These are phyloP conservation scores for Pinus albicaulis DNA, from an alignment of 75 land plant species.

Conservation along the genomic window DNA sequence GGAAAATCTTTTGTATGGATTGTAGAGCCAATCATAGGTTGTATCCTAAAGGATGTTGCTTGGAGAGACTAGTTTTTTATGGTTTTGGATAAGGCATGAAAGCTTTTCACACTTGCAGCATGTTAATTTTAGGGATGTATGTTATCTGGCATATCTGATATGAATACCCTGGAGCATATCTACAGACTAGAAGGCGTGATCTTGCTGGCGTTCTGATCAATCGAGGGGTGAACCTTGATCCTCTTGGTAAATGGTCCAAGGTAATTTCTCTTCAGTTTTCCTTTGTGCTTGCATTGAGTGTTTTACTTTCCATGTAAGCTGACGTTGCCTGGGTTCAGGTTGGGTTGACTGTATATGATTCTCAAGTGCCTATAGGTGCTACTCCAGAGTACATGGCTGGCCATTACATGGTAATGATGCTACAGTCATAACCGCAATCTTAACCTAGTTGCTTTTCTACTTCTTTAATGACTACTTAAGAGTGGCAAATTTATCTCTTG, in stretches of 20 bases:
- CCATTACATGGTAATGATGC: conserved; percentile 75
- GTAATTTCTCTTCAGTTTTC: conserved; percentile 27
- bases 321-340: conserved; percentile 41
- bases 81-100: not conserved
- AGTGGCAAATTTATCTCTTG: not conserved
- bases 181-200: conserved; percentile 82
- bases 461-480: not conserved
- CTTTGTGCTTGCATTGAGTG: not conserved
- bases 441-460: not conserved
- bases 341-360: conserved; percentile 91
- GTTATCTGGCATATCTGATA: not conserved
- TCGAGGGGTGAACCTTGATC: conserved; percentile 90
- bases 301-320: not conserved
- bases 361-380: conserved; percentile 97
- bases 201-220: conserved; percentile 76
- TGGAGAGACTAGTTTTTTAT: not conserved
- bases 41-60: too few species aligned
- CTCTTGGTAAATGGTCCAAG: conserved; percentile 95
- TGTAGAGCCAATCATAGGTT: not conserved
- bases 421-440: not conserved
- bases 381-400: conserved; percentile 99
- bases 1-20: not conserved
- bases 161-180: not conserved
- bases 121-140: not conserved
- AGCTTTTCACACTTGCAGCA: not conserved